A percentile compares a stretch with the other conserved stretches of the same genome.
Conservation (phyloP, 306 rosid species). For the Sicyos baderoa region DNA sequence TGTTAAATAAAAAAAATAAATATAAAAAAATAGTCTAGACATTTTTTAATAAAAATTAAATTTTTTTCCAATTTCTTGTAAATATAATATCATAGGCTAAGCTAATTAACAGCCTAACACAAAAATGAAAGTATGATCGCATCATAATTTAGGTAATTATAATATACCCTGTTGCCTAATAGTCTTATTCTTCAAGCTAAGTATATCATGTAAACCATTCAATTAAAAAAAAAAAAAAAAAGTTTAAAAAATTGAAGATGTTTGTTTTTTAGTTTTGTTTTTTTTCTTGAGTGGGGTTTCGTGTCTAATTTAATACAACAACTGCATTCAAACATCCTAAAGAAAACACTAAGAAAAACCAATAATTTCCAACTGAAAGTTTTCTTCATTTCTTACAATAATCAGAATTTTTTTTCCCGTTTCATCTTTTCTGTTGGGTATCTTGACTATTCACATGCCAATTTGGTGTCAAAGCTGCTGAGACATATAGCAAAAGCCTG, state of each 20-base stretch:
- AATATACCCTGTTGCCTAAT: not conserved
- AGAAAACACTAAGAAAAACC: conserved; percentile 18
- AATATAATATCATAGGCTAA: not conserved
- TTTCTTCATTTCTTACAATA: not conserved
- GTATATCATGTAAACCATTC: not conserved
- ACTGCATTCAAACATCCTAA: conserved; percentile 40
- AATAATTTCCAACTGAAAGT: not conserved
- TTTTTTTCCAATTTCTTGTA: not conserved
- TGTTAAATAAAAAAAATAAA: too few species aligned
- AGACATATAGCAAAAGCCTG: conserved; percentile 96
- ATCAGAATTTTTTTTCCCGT: too few species aligned
- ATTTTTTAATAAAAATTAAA: too few species aligned
- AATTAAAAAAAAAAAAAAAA: not conserved
- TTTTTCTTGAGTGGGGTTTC: not conserved
- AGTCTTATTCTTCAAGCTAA: not conserved
- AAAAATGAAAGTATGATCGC: too few species aligned
- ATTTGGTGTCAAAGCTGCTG: conserved; percentile 96
- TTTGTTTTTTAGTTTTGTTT: not conserved
- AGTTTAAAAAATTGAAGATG: too few species aligned
- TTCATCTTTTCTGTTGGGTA: not conserved
- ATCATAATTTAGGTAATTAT: not conserved
- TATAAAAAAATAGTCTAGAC: too few species aligned
- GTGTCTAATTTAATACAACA: conserved; percentile 24
- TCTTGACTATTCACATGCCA: conserved; percentile 78
- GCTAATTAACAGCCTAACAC: not conserved